phyloP scores from a whole-genome alignment of 2,329 filamentous ascomycete species.

The Cladosporium sp. region DNA sequence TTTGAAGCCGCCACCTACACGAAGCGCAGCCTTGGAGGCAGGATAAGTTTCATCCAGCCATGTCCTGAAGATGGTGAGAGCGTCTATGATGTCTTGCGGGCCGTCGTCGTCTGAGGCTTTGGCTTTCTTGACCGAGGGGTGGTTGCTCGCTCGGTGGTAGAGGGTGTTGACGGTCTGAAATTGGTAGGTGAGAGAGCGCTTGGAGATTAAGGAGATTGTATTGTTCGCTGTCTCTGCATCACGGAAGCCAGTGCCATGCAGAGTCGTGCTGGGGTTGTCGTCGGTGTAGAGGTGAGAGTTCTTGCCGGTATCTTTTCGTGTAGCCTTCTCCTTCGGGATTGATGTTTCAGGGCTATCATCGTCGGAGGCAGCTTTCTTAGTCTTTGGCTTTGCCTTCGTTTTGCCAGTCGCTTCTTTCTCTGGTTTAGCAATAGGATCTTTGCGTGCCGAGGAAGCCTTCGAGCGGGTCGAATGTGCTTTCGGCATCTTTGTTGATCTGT shows the following conservation, averaged over 20 bases:
- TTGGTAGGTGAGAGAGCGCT: conserved; percentile 37
- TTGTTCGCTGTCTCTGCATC: conserved; percentile 31
- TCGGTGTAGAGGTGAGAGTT: conserved; percentile 39
- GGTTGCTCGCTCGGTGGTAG: conserved; percentile 35
- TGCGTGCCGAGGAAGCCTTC: neutral
- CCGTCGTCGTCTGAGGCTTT: neutral
- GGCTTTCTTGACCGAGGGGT: conserved; percentile 33
- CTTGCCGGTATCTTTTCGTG: conserved; percentile 27
- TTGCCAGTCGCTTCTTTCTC: neutral
- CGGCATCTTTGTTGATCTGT: conserved; percentile 13
- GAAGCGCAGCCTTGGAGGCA: conserved; percentile 27
- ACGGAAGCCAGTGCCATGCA: conserved; percentile 40
- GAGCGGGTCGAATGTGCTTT: conserved; percentile 11
- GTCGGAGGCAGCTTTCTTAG: neutral
- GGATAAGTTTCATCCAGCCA: conserved; percentile 38
- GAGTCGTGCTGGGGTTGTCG: conserved; percentile 37
- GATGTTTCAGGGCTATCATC: neutral
- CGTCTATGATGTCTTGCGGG: conserved; percentile 30
- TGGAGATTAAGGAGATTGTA: conserved; percentile 35
- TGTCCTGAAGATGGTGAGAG: conserved; percentile 33
- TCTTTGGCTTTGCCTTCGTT: neutral
- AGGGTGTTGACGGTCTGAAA: conserved; percentile 39
- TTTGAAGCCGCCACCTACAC: conserved; percentile 33
- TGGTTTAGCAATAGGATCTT: conserved; percentile 4
- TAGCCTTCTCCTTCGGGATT: neutral